Evolutionary conservation across 1,139 yeast species (phyloP), one percentile per base, ranked within the genome.

Genomic region (Hansenula sp.): DNA sequence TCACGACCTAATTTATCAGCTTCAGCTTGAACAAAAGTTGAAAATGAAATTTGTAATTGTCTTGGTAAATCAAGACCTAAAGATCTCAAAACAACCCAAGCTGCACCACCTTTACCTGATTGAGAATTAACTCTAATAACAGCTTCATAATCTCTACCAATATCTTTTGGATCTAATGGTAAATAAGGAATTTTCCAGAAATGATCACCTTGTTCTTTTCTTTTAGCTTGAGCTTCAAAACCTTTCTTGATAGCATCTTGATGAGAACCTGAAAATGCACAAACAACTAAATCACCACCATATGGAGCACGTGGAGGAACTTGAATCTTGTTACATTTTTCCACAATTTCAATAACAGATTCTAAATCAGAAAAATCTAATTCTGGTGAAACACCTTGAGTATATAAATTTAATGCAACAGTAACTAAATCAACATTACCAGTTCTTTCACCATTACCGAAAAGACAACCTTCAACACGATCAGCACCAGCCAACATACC

Each of bases 241-340:
- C 97, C 97, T 70, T 92, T 92, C 69, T 92, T 92, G 68, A 92
- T 92, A 38, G 98, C 97, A 64, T 92, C 97, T 71, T 92, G 97
- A 65, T 92, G 97, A 32, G 96, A 87, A 12, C 97, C 97, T 42
- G 92, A 80, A 66, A 92, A 92, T 5, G 97, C 97, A 68, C 95
- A 87, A 34, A 90, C 97, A 46, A 92, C 98, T 48, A 92, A 76
- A 43, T 94, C 89, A 43, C 98, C 97, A 48, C 97, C 96, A 60
- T 92, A 92, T 41, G 97, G 97, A 25, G 97, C 95, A 64, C 98
- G 79, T 45, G 90, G 82, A 51, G 81, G 89, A 21, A 92, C 89
- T 17, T 96, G 96, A 52, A 92, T 86, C 70, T 92, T 92, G 73
- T 92, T 92, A 71, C 96, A 88, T 59, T 82, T 82, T 68, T 92